Evolutionary conservation across 2,329 filamentous ascomycete species (phyloP).

Genomic region (Elsinoe fawcettii): DNA sequence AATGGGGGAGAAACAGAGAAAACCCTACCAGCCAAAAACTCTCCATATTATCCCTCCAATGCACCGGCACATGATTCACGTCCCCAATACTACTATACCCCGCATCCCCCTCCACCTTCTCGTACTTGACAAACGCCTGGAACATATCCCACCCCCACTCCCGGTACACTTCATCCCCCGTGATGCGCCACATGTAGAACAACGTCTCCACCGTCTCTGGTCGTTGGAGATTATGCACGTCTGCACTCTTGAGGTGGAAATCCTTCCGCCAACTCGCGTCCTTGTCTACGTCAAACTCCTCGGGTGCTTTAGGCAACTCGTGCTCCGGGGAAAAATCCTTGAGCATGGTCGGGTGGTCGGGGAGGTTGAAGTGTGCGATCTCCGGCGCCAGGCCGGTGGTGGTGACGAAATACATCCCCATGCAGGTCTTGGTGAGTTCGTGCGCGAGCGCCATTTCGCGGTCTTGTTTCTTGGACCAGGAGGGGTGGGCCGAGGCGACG

Average conservation of each 20-base stretch:
- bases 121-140: slow-evolving; percentile 79
- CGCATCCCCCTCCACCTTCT: slow-evolving; percentile 65
- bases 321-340: slow-evolving; percentile 41
- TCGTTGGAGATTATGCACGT: slow-evolving; percentile 85
- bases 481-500: slow-evolving; percentile 61
- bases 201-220: slow-evolving; percentile 95
- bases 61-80: slow-evolving; percentile 63
- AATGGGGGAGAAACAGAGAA: slow-evolving; percentile 19
- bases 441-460: slow-evolving; percentile 79
- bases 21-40: slow-evolving; percentile 85
- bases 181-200: slow-evolving; percentile 99
- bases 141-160: slow-evolving; percentile 99
- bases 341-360: slow-evolving; percentile 58
- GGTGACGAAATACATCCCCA: slow-evolving; percentile 92
- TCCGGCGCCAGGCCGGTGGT: slow-evolving; percentile 87
- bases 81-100: slow-evolving; percentile 77
- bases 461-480: slow-evolving; percentile 72
- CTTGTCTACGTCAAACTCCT: slow-evolving; percentile 32
- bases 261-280: slow-evolving; percentile 66
- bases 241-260: slow-evolving; percentile 69
- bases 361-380: slow-evolving; percentile 82
- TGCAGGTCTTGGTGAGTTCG: slow-evolving; percentile 94
- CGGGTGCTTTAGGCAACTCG: slow-evolving; percentile 32
- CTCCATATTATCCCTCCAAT: slow-evolving; percentile 85
- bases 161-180: slow-evolving; percentile 77